A percentile compares a stretch with the other conserved stretches of the same genome.
Conservation (phyloP, 2,329 filamentous ascomycete genomes). For the Mycosphaerelloides madeirae region DNA sequence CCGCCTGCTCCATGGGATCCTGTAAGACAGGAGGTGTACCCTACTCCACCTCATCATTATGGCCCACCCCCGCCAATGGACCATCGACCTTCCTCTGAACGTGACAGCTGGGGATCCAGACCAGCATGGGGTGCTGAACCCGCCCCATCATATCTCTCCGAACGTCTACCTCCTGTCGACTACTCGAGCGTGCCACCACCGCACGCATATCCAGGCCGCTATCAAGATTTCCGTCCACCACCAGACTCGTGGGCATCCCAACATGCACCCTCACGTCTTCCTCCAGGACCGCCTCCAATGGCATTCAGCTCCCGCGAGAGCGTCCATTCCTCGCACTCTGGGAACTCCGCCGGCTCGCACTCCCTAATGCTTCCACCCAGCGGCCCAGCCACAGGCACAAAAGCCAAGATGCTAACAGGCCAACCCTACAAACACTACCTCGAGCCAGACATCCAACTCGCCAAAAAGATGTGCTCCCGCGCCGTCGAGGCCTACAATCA, state of each 20-base stretch:
- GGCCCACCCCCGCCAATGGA: conserved; percentile 8
- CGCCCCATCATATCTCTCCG: conserved; percentile 4
- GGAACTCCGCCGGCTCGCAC: conserved; percentile 27
- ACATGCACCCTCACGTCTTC: conserved; percentile 9
- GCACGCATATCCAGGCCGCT: background rate
- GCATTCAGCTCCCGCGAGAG: conserved; percentile 21
- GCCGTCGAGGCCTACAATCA: conserved; percentile 83
- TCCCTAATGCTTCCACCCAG: conserved; percentile 21
- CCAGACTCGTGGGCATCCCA: background rate
- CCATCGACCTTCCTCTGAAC: conserved; percentile 9
- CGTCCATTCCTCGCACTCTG: conserved; percentile 38
- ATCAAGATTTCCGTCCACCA: background rate
- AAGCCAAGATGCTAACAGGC: conserved; percentile 83
- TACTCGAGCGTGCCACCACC: conserved; percentile 12
- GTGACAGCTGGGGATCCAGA: conserved; percentile 15
- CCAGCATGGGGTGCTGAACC: conserved; percentile 4
- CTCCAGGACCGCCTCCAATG: conserved; percentile 8
- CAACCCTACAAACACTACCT: conserved; percentile 76
- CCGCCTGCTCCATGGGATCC: conserved; percentile 3
- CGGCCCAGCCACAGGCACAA: conserved; percentile 51
- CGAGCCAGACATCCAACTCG: conserved; percentile 65
- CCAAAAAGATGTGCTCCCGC: conserved; percentile 77
- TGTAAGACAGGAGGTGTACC: conserved; percentile 1
- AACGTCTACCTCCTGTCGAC: conserved; percentile 15
- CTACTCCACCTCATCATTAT: conserved; percentile 8